Base-by-base conservation (phyloP, 352 stramenopile species). In the Phytophthora megakarya region DNA sequence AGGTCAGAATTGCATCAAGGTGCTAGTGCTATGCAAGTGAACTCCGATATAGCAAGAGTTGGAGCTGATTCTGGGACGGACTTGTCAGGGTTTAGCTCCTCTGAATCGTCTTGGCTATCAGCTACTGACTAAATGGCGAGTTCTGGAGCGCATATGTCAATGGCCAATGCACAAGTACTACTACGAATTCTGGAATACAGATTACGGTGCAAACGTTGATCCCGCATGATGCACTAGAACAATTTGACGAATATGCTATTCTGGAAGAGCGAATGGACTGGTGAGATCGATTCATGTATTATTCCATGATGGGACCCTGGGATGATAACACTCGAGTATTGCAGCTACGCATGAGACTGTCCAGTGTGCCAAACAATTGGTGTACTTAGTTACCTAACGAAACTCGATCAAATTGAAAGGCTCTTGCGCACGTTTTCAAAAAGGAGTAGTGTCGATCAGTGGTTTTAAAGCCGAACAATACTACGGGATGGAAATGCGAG, bases 251-350 rank as follows among this genome's bases (percentile, higher is more conserved):
- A n/a, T 21, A 28, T 16, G 9, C n/a, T n/a, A 10, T 21, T 7
- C 21, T 3, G 43, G 43, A 49, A 4, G 22, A 49, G 2, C 22
- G 43, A 51, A 16, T 38, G 5, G 25, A 51, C 44, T 51, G 44
- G 44, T 51, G 44, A 26, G 26, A 39, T 16, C 44, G 44, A 3
- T 51, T 51, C 26, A 51, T 51, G 44, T 51, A 38, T 25, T 51
- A 39, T 16, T 32, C 44, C 3, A 51, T 38, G 44, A 21, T 26
- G 21, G 13, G 0, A n/a, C n/a, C n/a, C 13, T 51, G 26, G 44
- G 44, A 51, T 16, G 44, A 51, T 3, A 51, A 39, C 8, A 26
- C 44, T 25, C 25, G 26, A 5, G n/a, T 39, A 39, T 5, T 26
- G 3, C 44, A 51, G n/a, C 16, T 51, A 15, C 26, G 26, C 10